Evolutionary conservation across 2,329 filamentous ascomycete species (phyloP).

Genomic region (Xylariaceae sp.): DNA sequence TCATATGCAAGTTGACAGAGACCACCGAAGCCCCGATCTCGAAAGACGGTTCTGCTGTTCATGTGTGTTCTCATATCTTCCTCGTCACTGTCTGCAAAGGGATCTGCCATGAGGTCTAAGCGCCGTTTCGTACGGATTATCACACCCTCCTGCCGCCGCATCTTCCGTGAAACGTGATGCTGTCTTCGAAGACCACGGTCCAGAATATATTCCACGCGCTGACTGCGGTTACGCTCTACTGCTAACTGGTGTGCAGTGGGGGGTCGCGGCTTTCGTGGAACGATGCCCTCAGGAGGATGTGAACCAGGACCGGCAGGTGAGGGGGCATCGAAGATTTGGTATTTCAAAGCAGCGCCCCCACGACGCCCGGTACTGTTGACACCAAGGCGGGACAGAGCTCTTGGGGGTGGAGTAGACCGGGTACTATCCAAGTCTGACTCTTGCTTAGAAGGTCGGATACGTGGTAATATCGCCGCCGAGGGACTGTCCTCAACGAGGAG

Average conservation of each 20-base stretch:
- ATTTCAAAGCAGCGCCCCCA: conserved; percentile 60
- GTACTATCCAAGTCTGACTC: conserved; percentile 62
- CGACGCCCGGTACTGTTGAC: conserved; percentile 49
- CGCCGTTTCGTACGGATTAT: conserved; percentile 72
- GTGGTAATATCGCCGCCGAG: conserved; percentile 62
- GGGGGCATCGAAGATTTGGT: conserved; percentile 66
- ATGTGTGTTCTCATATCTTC: conserved; percentile 52
- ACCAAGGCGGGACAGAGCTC: conserved; percentile 46
- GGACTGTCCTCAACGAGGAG: conserved; percentile 59
- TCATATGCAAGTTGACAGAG: conserved; percentile 68
- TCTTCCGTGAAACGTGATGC: conserved; percentile 68
- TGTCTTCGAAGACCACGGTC: conserved; percentile 73
- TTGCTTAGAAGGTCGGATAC: conserved; percentile 69
- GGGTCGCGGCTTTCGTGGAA: conserved; percentile 70
- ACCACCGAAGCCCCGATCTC: conserved; percentile 67
- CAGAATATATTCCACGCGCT: conserved; percentile 82
- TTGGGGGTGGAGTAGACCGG: conserved; percentile 59
- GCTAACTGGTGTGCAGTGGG: conserved; percentile 83
- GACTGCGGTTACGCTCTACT: conserved; percentile 78
- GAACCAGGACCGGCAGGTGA: conserved; percentile 63
- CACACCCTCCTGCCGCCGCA: conserved; percentile 68
- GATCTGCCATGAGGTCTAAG: conserved; percentile 61
- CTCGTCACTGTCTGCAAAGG: conserved; percentile 68
- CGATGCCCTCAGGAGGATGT: conserved; percentile 59
- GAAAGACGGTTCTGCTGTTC: conserved; percentile 51